Evolutionary conservation across 805 yeast genomes (phyloP).

Genomic region (Starmerella kuoi): DNA sequence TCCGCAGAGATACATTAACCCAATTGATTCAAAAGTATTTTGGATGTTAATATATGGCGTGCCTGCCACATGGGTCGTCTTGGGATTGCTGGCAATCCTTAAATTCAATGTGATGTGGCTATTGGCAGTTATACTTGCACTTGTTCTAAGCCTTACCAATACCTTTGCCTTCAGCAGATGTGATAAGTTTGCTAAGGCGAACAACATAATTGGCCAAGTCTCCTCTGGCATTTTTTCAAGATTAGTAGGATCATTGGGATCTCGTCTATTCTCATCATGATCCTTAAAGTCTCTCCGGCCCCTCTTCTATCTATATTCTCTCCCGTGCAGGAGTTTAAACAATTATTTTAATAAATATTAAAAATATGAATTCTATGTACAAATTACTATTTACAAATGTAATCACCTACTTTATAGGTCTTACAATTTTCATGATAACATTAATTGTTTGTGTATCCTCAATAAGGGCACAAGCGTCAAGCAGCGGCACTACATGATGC

Average conservation of each 20-base stretch:
- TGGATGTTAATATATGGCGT: slow-evolving; percentile 69
- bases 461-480: slow-evolving; percentile 31
- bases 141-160: slow-evolving; percentile 64
- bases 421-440: not conserved
- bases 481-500: slow-evolving; percentile 35
- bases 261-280: slow-evolving; percentile 14
- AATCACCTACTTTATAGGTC: not conserved
- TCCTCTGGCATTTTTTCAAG: slow-evolving; percentile 21
- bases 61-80: slow-evolving; percentile 62
- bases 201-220: slow-evolving; percentile 38
- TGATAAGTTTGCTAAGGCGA: slow-evolving; percentile 83
- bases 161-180: slow-evolving; percentile 84
- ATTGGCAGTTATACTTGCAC: slow-evolving; percentile 41
- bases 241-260: slow-evolving; percentile 11
- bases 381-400: no score
- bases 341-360: slow-evolving; percentile 1
- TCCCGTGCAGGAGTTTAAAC: not conserved
- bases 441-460: slow-evolving; percentile 32
- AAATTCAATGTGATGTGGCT: slow-evolving; percentile 58
- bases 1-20: slow-evolving; percentile 54
- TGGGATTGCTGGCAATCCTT: slow-evolving; percentile 66
- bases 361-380: not conserved
- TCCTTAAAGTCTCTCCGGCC: no score
- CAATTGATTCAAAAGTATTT: slow-evolving; percentile 80
- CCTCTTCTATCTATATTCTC: no score